Base-by-base conservation (phyloP, 768 basidiomycete species). In the Xerocomellus dryophilus region DNA sequence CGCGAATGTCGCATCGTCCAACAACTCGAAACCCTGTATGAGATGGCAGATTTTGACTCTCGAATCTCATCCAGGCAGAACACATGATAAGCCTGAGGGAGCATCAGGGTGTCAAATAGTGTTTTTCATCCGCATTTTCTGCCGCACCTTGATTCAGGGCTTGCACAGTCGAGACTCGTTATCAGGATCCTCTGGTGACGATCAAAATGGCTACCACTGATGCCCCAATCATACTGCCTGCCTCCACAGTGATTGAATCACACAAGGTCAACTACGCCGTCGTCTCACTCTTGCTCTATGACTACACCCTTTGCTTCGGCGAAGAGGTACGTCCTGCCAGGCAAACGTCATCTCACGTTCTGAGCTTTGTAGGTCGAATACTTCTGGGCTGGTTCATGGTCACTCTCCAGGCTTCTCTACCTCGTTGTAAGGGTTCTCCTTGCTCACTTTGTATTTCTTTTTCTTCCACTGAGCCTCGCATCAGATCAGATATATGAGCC, bases 401-500 rank as follows among this genome's bases (percentile, higher is more conserved):
- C 47, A 5, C 54, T 57, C 32, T 57, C 56, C 21, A 41, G 43
- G 32, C 0, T 50, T 31, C 54, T 57, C 17, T 57, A 57, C 8
- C 38, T 57, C 15, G 6, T 32, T 23, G 55, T 47, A 32, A 40
- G 44, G 1, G 5, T 56, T 36, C 15, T 39, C 4, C 15, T 25
- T 8, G 6, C n/a, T 47, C 10, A 32, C 5, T 27, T 17, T 15
- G 6, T 11, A 4, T 27, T 14, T 18, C 10, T n/a, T 17, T 15
- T 18, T 25, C 29, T 31, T 25, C n/a, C 7, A 18, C 42, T 44
- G 18, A 39, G 2, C 32, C 32, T 25, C 15, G 17, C 29, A 31
- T 23, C 36, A 58, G 54, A 56, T 47, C 39, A 56, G 54, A 42
- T 56, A 58, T 12, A 23, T 31, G 43, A 23, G 43, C 23, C 41